Percentiles rank a stretch among this genome's conserved stretches.
Conservation (phyloP, 2,329 filamentous ascomycete genomes). For the Allantophomopsis lycopodina region DNA sequence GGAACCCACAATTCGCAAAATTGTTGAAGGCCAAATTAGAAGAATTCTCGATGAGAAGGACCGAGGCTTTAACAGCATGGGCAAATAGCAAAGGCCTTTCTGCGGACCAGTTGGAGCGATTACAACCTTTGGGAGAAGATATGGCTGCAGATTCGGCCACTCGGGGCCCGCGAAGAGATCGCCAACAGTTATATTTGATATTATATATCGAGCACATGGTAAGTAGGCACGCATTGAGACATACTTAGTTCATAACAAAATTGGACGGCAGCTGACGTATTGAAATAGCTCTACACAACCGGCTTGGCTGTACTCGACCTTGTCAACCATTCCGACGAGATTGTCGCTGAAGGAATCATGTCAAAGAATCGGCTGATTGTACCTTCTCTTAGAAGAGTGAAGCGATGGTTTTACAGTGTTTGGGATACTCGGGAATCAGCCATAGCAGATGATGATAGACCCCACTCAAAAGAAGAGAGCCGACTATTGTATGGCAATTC, state of each 20-base stretch:
- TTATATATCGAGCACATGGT: constrained; percentile 2
- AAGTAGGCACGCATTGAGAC: neutral
- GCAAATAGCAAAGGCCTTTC: constrained; percentile 1
- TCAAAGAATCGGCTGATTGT: neutral
- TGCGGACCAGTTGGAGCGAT: constrained; percentile 1
- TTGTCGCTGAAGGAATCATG: constrained; percentile 2
- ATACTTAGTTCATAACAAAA: neutral
- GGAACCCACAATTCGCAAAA: neutral
- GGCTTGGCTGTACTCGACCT: constrained; percentile 1
- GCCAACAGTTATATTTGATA: constrained; percentile 1
- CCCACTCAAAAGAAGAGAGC: constrained; percentile 1
- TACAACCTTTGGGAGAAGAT: constrained; percentile 1
- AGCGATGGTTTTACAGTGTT: constrained; percentile 1
- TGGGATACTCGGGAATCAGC: neutral
- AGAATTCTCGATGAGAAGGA: constrained; percentile 1
- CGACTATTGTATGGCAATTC: constrained; percentile 1
- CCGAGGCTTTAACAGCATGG: constrained; percentile 1
- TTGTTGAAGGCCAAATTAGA: neutral
- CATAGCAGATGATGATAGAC: constrained; percentile 1
- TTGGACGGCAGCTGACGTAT: neutral
- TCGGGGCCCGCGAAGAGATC: constrained; percentile 1
- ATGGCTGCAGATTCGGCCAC: neutral
- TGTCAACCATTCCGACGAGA: constrained; percentile 1
- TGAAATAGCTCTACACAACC: constrained; percentile 1
- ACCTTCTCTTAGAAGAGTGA: neutral